Evolutionary conservation across 202 grass and related monocot genomes (phyloP), one percentile per base, ranked within the genome.

Genomic region (Brachypodium distachyon): DNA sequence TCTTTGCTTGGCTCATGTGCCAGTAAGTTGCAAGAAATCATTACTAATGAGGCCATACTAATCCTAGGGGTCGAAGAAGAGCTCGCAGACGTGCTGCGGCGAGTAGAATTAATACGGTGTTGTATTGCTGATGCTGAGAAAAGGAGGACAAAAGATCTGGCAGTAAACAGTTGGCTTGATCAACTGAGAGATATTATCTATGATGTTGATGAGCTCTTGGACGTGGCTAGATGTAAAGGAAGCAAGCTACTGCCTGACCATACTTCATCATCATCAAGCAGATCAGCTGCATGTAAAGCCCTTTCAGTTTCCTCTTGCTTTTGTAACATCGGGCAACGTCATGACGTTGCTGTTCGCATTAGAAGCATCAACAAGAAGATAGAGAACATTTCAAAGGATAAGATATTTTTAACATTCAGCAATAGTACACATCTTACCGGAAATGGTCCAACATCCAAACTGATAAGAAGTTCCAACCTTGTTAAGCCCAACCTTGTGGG

Each of bases 141-240:
- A 38, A 77, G 60, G 31, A 67, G 77, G 26, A 62, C 27, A 8
- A 9, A 84, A 28, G 64, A 87, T 4, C 18, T 9, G 1, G 69
- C 39, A 0, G 79, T 51, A 38, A 51, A 53, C 28, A 74, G 28
- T 22, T 87, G 81, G 81, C 47, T 87, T 22, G 57, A 52, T 26
- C 26, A 78, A 28, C 27, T 91, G 3, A 73, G 43, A 56, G 72
- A 87, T 44, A 48, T 57, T 21, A 77, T 90, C 70, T 74, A 87
- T 33, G 88, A 90, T 1, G 80, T 76, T 32, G 76, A 87, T 33
- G 76, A 87, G 48, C 63, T 81, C 4, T 73, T 91, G 3, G 88
- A 91, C 12, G 39, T 80, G 42, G 85, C 76, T 32, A 72, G 38
- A 25, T 77, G 5, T 3, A 39, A 80, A 58, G 74, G 56, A 43